A percentile compares a stretch with the other conserved stretches of the same genome.
These are phyloP conservation scores for Trichocladium antarcticum DNA, from an alignment of 495 filamentous ascomycete genomes.

Conservation along the genomic window DNA sequence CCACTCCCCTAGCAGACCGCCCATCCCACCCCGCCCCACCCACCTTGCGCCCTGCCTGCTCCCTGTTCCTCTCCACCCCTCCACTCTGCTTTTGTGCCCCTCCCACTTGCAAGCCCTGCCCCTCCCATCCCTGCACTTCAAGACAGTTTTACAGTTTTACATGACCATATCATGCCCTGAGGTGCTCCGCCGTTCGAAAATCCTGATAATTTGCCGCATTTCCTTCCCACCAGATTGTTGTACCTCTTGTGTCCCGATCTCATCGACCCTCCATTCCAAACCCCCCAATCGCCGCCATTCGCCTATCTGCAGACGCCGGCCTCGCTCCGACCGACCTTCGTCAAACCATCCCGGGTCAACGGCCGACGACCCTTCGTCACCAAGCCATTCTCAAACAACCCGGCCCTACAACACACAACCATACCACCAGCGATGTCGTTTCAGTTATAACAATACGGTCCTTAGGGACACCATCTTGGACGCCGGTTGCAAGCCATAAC, in stretches of 20 bases:
- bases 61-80: too few species aligned
- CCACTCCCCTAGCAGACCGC: background rate
- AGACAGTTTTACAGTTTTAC: constrained; percentile 6
- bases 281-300: constrained; percentile 11
- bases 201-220: constrained; percentile 25
- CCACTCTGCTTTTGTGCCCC: background rate
- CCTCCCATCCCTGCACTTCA: constrained; percentile 1
- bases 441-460: constrained; percentile 47
- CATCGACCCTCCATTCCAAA: background rate
- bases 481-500: constrained; percentile 20
- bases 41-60: background rate
- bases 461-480: constrained; percentile 40
- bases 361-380: constrained; percentile 15
- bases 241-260: background rate
- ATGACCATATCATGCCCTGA: constrained; percentile 10
- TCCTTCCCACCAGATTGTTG: constrained; percentile 7
- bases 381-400: constrained; percentile 13
- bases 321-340: background rate
- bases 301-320: background rate
- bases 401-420: constrained; percentile 9
- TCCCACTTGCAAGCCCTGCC: constrained; percentile 9
- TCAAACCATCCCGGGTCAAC: constrained; percentile 7
- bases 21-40: background rate
- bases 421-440: constrained; percentile 29
- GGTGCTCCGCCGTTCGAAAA: constrained; percentile 17